phyloP scores from a whole-genome alignment of 495 filamentous ascomycete genomes.

The Elasticomyces elasticus region DNA sequence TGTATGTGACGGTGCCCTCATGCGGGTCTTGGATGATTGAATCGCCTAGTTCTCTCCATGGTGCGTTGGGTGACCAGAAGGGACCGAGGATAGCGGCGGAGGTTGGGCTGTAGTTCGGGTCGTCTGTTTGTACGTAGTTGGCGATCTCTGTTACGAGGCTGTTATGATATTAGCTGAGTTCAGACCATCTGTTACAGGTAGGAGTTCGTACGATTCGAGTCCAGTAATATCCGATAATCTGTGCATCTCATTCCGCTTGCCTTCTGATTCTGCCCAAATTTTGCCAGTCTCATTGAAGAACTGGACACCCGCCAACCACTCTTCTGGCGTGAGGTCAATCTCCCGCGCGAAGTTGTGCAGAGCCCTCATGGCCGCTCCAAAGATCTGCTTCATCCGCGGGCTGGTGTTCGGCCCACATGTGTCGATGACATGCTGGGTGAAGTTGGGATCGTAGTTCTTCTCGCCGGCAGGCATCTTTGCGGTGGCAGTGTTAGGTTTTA shows the following conservation, averaged over 20 bases:
- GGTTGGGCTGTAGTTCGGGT: constrained; percentile 57
- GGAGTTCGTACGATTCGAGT: constrained; percentile 56
- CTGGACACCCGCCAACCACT: constrained; percentile 70
- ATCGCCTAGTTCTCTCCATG: constrained; percentile 61
- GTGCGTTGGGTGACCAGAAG: constrained; percentile 79
- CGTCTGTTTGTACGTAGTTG: constrained; percentile 62
- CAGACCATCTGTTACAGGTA: not conserved
- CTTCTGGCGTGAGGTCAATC: constrained; percentile 66
- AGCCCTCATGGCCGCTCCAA: constrained; percentile 59
- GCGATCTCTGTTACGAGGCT: constrained; percentile 78
- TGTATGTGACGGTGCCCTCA: constrained; percentile 53
- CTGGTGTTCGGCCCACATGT: constrained; percentile 65
- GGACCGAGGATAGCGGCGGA: constrained; percentile 77
- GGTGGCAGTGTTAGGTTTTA: not conserved
- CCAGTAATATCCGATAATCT: constrained; percentile 70
- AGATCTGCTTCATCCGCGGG: constrained; percentile 54
- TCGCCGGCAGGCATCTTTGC: constrained; percentile 11
- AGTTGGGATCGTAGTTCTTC: constrained; percentile 50
- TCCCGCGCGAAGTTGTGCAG: constrained; percentile 79
- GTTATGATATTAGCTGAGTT: not conserved
- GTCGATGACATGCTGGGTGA: constrained; percentile 65
- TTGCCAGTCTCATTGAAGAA: constrained; percentile 44
- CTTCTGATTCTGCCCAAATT: constrained; percentile 39
- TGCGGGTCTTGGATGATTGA: constrained; percentile 60
- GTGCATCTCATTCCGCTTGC: constrained; percentile 65